A percentile compares a stretch with the other conserved stretches of the same genome.
These are phyloP conservation scores for Globisporangium parvum DNA, from an alignment of 352 stramenopile species.

Conservation along the genomic window DNA sequence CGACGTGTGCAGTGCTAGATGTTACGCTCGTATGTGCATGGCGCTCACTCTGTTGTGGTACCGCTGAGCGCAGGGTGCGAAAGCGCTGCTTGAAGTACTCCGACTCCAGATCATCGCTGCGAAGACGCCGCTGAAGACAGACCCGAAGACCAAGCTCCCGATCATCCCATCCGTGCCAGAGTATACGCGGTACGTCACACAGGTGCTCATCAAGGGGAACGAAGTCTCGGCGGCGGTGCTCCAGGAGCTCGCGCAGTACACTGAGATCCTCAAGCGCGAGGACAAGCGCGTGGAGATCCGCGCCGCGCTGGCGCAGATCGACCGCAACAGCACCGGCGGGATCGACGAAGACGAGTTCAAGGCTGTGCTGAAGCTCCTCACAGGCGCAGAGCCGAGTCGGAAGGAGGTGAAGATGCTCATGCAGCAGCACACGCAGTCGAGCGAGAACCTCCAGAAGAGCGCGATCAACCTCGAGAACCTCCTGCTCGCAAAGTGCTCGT, in stretches of 20 bases:
- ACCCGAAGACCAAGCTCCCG: conserved; percentile 47
- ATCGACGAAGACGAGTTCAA: conserved; percentile 80
- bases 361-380: conserved; percentile 72
- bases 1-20: neutral
- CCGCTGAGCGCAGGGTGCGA: conserved; percentile 41
- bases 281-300: conserved; percentile 80
- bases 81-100: conserved; percentile 66
- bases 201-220: conserved; percentile 75
- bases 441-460: conserved; percentile 52
- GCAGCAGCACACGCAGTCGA: conserved; percentile 42
- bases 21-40: neutral
- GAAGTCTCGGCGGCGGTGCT: conserved; percentile 54
- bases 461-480: conserved; percentile 62
- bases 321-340: conserved; percentile 41
- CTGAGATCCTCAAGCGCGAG: conserved; percentile 63
- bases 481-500: conserved; percentile 62
- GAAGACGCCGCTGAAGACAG: conserved; percentile 45
- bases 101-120: conserved; percentile 68
- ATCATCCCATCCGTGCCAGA: conserved; percentile 37
- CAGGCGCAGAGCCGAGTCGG: conserved; percentile 59
- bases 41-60: neutral
- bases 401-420: conserved; percentile 68
- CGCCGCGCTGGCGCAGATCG: conserved; percentile 59
- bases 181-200: conserved; percentile 66
- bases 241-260: conserved; percentile 69